These are phyloP conservation scores for Hymenoscyphus repandus DNA, from an alignment of 2,329 filamentous ascomycete genomes.

Conservation along the genomic window DNA sequence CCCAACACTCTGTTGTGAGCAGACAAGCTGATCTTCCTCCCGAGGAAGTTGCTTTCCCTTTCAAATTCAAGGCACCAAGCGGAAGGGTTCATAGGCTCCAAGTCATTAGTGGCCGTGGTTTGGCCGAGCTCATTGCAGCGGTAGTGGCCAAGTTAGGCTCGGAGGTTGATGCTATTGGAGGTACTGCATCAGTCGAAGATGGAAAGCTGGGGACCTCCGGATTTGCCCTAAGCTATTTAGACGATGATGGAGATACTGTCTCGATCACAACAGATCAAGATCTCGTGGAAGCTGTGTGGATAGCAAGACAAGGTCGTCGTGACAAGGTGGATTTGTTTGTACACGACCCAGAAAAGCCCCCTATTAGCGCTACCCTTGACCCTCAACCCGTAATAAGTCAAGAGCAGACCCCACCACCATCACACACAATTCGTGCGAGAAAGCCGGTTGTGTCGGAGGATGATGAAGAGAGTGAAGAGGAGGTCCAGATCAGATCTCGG, in stretches of 20 bases:
- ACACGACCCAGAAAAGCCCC: slow-evolving; percentile 87
- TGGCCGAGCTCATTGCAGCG: slow-evolving; percentile 69
- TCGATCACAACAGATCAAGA: slow-evolving; percentile 96
- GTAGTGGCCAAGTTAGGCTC: slow-evolving; percentile 80
- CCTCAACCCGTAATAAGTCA: slow-evolving; percentile 49
- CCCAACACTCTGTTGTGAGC: slow-evolving; percentile 56
- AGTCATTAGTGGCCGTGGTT: slow-evolving; percentile 72
- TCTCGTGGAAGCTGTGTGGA: slow-evolving; percentile 79
- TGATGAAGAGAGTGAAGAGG: slow-evolving; percentile 48
- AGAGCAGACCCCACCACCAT: slow-evolving; percentile 45
- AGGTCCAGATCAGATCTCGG: slow-evolving; percentile 36
- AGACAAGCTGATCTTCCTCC: slow-evolving; percentile 50
- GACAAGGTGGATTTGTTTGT: slow-evolving; percentile 98
- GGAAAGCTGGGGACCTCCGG: slow-evolving; percentile 72
- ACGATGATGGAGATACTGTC: slow-evolving; percentile 94
- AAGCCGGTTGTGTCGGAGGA: slow-evolving; percentile 39
- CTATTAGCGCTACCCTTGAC: slow-evolving; percentile 61
- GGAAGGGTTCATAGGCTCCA: slow-evolving; percentile 92
- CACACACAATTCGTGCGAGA: slow-evolving; percentile 46
- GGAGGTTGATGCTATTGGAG: slow-evolving; percentile 80
- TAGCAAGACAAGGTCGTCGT: slow-evolving; percentile 69
- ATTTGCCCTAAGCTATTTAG: slow-evolving; percentile 90
- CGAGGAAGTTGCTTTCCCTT: slow-evolving; percentile 79
- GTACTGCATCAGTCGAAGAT: slow-evolving; percentile 70
- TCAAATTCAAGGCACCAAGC: slow-evolving; percentile 98